phyloP scores from a whole-genome alignment of 2,329 filamentous ascomycete species.

The Venturia oleaginea region DNA sequence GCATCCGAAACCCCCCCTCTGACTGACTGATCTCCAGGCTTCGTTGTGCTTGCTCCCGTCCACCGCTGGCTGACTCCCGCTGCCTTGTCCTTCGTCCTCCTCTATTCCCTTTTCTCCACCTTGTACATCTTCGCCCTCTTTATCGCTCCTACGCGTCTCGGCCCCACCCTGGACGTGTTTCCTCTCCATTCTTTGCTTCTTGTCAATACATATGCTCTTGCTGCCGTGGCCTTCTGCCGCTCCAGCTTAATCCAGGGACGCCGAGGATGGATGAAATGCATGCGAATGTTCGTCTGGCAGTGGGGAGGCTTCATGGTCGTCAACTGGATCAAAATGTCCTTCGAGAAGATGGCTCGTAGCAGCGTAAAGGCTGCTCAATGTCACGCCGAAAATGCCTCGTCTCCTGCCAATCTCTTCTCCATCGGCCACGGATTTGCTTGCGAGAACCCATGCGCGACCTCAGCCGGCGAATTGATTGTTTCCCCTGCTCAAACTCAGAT shows the following conservation, averaged over 20 bases:
- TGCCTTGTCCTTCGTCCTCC: conserved; percentile 4
- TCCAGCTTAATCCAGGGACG: background rate
- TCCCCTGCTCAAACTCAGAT: conserved; percentile 10
- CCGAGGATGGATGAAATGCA: conserved; percentile 6
- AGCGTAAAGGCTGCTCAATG: conserved; percentile 4
- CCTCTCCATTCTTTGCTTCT: conserved; percentile 6
- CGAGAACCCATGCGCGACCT: conserved; percentile 9
- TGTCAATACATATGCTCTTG: conserved; percentile 8
- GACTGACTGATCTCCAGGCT: background rate
- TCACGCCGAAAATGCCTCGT: conserved; percentile 1
- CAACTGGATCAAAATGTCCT: conserved; percentile 4
- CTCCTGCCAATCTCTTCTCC: conserved; percentile 5
- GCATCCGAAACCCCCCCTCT: background rate
- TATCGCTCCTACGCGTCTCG: conserved; percentile 10
- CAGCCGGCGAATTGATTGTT: background rate
- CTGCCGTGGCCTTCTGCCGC: conserved; percentile 9
- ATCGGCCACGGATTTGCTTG: conserved; percentile 11
- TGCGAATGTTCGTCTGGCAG: conserved; percentile 10
- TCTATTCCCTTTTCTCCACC: conserved; percentile 12
- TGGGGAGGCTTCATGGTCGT: conserved; percentile 10
- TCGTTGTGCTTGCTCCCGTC: conserved; percentile 4
- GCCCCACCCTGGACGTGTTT: conserved; percentile 9
- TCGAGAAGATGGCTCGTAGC: conserved; percentile 7
- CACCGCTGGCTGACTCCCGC: conserved; percentile 11
- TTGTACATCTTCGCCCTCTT: conserved; percentile 10